Conservation (phyloP, 306 rosid species). For the Fragaria ananassa region DNA sequence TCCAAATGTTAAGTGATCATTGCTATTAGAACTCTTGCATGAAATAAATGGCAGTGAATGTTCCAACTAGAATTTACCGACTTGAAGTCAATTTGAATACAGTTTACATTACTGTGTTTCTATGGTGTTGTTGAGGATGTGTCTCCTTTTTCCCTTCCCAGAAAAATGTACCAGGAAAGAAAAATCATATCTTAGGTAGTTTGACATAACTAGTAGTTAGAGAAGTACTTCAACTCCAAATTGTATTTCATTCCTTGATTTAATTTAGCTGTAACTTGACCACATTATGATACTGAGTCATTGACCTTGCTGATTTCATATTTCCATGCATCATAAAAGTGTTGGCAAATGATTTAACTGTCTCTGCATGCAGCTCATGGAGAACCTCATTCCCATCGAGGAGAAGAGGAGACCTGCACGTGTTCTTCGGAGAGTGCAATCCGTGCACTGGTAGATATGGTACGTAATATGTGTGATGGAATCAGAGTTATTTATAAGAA, state of each 20-base stretch:
- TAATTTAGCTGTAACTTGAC: not conserved
- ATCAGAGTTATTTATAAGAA: not conserved
- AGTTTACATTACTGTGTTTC: not conserved
- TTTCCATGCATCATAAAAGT: not conserved
- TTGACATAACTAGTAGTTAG: not conserved
- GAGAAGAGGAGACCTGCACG: slow-evolving; percentile 43
- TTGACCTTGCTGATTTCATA: not conserved
- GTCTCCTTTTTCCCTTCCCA: not conserved
- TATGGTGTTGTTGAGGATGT: not conserved
- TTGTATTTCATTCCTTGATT: not conserved
- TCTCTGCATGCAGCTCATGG: slow-evolving; percentile 49
- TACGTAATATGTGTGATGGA: slow-evolving; percentile 17
- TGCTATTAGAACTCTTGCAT: not conserved
- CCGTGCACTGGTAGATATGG: slow-evolving; percentile 35
- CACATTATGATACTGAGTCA: not conserved
- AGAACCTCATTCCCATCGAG: slow-evolving; percentile 44
- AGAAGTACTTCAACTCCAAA: not conserved
- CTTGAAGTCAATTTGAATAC: not conserved
- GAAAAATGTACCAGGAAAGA: too few relatives aligned
- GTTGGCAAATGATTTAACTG: not conserved
- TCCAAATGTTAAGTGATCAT: not conserved
- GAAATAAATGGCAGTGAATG: not conserved
- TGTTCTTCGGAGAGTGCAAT: slow-evolving; percentile 45
- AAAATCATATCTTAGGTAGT: not conserved
- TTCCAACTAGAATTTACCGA: not conserved